A percentile compares a stretch with the other conserved stretches of the same genome.
These are phyloP conservation scores for Fusarium lyarnte DNA, from an alignment of 2,329 filamentous ascomycete genomes.

Conservation along the genomic window DNA sequence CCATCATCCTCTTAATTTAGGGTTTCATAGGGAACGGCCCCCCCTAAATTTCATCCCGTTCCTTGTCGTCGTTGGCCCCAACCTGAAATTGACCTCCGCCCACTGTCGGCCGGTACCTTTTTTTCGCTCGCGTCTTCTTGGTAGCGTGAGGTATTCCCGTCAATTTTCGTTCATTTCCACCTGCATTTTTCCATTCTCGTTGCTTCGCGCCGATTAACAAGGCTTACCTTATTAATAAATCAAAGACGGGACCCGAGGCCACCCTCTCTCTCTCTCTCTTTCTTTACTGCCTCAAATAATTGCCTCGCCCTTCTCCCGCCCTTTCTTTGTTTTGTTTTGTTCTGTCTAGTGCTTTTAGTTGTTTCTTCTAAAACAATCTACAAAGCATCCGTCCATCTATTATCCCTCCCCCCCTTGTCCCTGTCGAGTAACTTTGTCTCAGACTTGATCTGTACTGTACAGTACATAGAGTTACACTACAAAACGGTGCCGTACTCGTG, in stretches of 20 bases:
- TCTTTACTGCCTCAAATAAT: not conserved
- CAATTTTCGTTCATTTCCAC: conserved; percentile 9
- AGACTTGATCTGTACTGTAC: conserved; percentile 27
- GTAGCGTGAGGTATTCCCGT: conserved; percentile 13
- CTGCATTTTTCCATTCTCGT: conserved; percentile 18
- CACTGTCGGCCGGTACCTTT: conserved; percentile 1
- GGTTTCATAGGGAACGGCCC: conserved; percentile 14
- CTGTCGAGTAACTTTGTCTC: conserved; percentile 21
- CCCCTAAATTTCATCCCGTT: conserved; percentile 36
- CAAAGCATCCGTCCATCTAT: not conserved
- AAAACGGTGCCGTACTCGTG: conserved; percentile 21
- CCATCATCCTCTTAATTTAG: conserved; percentile 38
- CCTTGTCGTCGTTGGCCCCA: conserved; percentile 41
- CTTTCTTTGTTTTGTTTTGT: conserved; percentile 16
- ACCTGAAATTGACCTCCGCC: conserved; percentile 5
- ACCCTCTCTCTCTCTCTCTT: not conserved
- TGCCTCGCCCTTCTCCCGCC: conserved; percentile 12
- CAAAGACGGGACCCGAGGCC: conserved; percentile 9
- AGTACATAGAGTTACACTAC: conserved; percentile 1
- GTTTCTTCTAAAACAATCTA: conserved; percentile 7
- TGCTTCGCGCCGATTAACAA: conserved; percentile 23
- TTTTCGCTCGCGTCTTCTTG: not conserved
- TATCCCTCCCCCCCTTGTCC: conserved; percentile 22
- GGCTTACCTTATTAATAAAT: conserved; percentile 38
- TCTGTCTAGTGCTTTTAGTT: not conserved